Base-by-base conservation (phyloP, 2,329 filamentous ascomycete genomes). In the Phaeophleospora eucalypticola region DNA sequence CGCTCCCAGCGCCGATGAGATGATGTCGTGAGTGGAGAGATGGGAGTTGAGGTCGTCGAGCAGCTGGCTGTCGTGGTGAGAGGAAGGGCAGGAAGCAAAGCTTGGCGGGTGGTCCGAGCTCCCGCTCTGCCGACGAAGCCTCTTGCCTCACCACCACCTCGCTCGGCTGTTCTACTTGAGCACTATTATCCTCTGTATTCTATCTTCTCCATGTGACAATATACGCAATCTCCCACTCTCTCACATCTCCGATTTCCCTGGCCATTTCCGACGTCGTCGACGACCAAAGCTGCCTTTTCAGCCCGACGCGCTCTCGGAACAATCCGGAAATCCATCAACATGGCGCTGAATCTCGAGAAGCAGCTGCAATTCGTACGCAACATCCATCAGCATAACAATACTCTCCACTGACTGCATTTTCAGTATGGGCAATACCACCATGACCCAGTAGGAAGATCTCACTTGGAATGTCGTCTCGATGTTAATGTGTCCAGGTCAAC, bases 361-460 rank as follows among this genome's bases (percentile, higher is more conserved):
- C 87, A 91, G 65, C 76, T 93, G 61, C 81, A 81, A 69, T 90
- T 90, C 71, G 87, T 93, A 80, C 68, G 84, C 69, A 58, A 48
- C 52, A 27, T 44, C 39, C 49, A 39, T 59, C 14, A 51, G 38
- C 15, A 14, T 40, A 12, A 50, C 4, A 21, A 38, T 38, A 39
- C n/a, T 19, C 37, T 9, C n/a, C 19, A 18, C 43, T 57, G 40
- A 60, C 41, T n/a, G 10, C 14, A 24, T 29, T 43, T 15, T 9
- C 57, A 93, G 87, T 93, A 93, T 73, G 87, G 87, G 66, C 80
- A 86, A 49, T 91, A 93, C 65, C 87, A 93, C 69, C 82, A 87
- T 64, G 84, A 91, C 68, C 71, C 79, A 38, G 79, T 84, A 73
- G 45, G 33, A 17, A 16, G 4, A 33, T 29, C 36, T 60, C 54